phyloP scores from a whole-genome alignment of 495 filamentous ascomycete species.

The Ascodesmis nigricans region DNA sequence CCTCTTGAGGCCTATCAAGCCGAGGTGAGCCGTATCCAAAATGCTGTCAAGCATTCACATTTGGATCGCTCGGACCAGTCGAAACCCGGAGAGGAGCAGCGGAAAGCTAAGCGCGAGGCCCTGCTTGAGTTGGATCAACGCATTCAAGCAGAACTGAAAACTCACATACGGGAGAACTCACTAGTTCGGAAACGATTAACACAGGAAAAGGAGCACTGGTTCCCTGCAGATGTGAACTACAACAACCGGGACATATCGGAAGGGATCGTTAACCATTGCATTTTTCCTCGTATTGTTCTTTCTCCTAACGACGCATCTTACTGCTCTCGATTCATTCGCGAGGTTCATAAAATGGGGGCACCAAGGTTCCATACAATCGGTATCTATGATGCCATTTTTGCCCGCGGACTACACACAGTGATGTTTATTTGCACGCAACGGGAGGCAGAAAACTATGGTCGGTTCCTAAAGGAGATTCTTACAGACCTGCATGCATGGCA shows the following conservation, averaged over 20 bases:
- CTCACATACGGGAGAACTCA: constrained; percentile 39
- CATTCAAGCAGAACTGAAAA: constrained; percentile 46
- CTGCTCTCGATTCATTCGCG: constrained; percentile 61
- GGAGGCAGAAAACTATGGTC: constrained; percentile 76
- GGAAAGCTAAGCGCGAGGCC: constrained; percentile 39
- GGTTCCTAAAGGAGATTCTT: constrained; percentile 63
- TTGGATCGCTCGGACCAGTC: constrained; percentile 52
- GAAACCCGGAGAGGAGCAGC: constrained; percentile 36
- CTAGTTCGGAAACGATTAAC: constrained; percentile 40
- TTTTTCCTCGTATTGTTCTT: constrained; percentile 63
- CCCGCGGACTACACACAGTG: constrained; percentile 48
- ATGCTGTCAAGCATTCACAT: constrained; percentile 36
- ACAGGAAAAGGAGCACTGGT: constrained; percentile 66
- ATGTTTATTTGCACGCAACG: constrained; percentile 73
- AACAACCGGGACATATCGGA: constrained; percentile 48
- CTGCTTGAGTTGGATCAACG: constrained; percentile 36
- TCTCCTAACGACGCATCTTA: constrained; percentile 75
- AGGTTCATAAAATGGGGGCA: constrained; percentile 58
- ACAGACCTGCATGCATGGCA: constrained; percentile 69
- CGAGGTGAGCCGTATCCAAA: constrained; percentile 41
- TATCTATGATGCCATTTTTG: constrained; percentile 65
- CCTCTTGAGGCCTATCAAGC: constrained; percentile 50
- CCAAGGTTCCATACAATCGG: constrained; percentile 73
- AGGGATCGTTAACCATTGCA: constrained; percentile 66
- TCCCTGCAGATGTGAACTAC: constrained; percentile 33